These are phyloP conservation scores for Lachancea sp. DNA, from an alignment of 805 yeast species.

Conservation along the genomic window DNA sequence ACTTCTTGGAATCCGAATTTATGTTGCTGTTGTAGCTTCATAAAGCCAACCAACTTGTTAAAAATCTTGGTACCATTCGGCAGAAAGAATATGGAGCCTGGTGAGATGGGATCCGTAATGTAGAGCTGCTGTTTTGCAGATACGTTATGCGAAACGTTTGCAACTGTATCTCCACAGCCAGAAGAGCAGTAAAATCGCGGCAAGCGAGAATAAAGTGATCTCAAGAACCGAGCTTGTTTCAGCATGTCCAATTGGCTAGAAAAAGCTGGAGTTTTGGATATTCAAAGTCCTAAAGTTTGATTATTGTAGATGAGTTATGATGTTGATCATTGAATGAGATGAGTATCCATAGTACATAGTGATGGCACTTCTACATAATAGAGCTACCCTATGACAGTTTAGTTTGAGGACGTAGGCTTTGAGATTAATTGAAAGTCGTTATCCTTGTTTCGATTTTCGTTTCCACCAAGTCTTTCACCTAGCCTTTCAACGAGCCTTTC, in stretches of 20 bases:
- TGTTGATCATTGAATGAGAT: background rate
- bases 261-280: background rate
- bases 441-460: too few relatives aligned
- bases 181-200: conserved; percentile 4
- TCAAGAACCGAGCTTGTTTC: background rate
- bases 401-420: conserved; percentile 7
- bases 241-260: background rate
- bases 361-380: background rate
- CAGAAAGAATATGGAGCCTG: conserved; percentile 86
- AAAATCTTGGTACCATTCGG: conserved; percentile 90
- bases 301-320: background rate
- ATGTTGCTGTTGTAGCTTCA: conserved; percentile 66
- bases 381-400: background rate
- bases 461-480: too few relatives aligned
- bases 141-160: conserved; percentile 35
- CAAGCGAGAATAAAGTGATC: background rate
- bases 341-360: background rate
- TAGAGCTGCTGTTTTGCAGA: conserved; percentile 67
- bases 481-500: too few relatives aligned
- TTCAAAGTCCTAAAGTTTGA: background rate
- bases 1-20: conserved; percentile 87
- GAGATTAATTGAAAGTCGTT: too few relatives aligned
- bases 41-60: conserved; percentile 69
- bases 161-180: conserved; percentile 8
- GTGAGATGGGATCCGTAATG: conserved; percentile 73